These are phyloP conservation scores for Ophiocordyceps sinensis DNA, from an alignment of 2,329 filamentous ascomycete species.

Conservation along the genomic window DNA sequence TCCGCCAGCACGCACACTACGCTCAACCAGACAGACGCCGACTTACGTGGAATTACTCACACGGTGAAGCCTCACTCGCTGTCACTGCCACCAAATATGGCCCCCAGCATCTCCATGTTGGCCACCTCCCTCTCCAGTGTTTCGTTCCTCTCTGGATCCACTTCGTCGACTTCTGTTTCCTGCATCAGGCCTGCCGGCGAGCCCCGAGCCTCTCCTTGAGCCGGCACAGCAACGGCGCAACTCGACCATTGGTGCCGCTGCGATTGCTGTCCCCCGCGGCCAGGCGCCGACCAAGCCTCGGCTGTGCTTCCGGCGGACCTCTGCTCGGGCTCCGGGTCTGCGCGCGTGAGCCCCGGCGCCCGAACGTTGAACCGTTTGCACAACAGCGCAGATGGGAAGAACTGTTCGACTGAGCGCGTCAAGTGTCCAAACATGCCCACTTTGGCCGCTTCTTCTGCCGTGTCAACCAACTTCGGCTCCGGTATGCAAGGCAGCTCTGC, in stretches of 20 bases:
- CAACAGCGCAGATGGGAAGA: constrained; percentile 70
- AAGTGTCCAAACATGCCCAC: constrained; percentile 87
- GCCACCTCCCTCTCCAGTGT: constrained; percentile 55
- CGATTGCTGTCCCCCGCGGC: not conserved
- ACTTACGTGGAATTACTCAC: no score
- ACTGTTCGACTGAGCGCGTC: constrained; percentile 59
- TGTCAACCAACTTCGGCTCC: constrained; percentile 35
- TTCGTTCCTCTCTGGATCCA: constrained; percentile 59
- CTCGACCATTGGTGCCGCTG: not conserved
- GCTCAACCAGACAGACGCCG: no score
- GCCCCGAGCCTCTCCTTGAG: not conserved
- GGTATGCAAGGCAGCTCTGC: constrained; percentile 15
- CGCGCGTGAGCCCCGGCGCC: constrained; percentile 53
- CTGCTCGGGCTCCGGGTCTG: constrained; percentile 26
- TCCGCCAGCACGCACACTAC: no score
- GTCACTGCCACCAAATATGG: constrained; percentile 85
- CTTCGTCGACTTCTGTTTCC: constrained; percentile 11
- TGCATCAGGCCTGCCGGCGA: not conserved
- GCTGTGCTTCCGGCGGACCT: not conserved
- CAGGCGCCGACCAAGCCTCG: not conserved
- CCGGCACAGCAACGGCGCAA: not conserved
- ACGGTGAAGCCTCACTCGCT: constrained; percentile 35
- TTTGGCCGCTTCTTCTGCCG: constrained; percentile 73
- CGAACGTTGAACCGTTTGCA: constrained; percentile 92
- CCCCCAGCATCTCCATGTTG: constrained; percentile 69